These are phyloP conservation scores for Rosa hybrid DNA, from an alignment of 331 rosid genomes.

Conservation along the genomic window DNA sequence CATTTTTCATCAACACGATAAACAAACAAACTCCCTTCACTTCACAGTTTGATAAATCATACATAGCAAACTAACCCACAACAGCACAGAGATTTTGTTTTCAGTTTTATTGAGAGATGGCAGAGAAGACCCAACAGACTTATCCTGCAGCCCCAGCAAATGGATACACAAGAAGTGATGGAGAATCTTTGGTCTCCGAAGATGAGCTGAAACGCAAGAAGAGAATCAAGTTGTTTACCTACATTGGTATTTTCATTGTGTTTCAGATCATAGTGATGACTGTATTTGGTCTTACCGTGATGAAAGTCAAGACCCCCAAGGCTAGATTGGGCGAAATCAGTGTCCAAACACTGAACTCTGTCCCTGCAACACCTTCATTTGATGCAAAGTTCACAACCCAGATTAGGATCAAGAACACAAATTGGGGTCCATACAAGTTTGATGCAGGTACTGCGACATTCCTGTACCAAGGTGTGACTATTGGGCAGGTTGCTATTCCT, in stretches of 20 bases:
- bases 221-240: background rate
- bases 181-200: background rate
- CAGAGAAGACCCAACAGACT: background rate
- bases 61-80: background rate
- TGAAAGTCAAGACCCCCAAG: background rate
- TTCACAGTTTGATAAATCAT: no score
- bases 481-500: conserved; percentile 10
- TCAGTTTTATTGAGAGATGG: background rate
- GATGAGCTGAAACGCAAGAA: background rate
- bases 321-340: background rate
- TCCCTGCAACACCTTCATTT: conserved; percentile 7
- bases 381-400: background rate
- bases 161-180: background rate
- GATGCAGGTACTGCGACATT: background rate
- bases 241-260: background rate
- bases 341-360: background rate
- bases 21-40: background rate
- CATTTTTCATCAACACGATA: background rate
- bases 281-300: background rate
- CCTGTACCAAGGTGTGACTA: background rate
- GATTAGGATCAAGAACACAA: conserved; percentile 10
- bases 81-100: background rate
- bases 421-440: conserved; percentile 3
- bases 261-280: conserved; percentile 2
- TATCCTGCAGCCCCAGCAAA: background rate